These are phyloP conservation scores for Populus euphratica DNA, from an alignment of 345 rosid genomes.

Conservation along the genomic window DNA sequence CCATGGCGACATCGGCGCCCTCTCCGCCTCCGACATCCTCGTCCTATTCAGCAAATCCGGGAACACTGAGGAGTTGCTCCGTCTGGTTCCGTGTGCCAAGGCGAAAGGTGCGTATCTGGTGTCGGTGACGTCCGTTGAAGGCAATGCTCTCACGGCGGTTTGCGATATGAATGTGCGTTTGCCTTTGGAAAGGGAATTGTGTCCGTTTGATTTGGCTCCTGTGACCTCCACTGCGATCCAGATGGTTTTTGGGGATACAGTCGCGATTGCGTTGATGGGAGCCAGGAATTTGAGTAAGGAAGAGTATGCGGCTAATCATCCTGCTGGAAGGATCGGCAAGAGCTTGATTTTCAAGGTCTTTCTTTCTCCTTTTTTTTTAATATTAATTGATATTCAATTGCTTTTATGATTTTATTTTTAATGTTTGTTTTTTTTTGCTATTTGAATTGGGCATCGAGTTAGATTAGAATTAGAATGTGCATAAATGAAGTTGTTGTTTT, in stretches of 20 bases:
- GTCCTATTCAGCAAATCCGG: slow-evolving; percentile 88
- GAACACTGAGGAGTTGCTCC: slow-evolving; percentile 81
- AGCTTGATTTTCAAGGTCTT: slow-evolving; percentile 84
- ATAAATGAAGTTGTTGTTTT: not conserved
- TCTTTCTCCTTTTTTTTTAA: not conserved
- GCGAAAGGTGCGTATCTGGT: slow-evolving; percentile 71
- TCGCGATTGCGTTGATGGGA: slow-evolving; percentile 90
- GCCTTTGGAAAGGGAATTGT: slow-evolving; percentile 82
- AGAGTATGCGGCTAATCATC: slow-evolving; percentile 88
- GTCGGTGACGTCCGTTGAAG: slow-evolving; percentile 70
- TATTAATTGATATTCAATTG: not conserved
- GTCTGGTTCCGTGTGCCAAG: slow-evolving; percentile 83
- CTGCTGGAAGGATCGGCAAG: slow-evolving; percentile 94
- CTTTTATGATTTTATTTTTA: too few relatives aligned
- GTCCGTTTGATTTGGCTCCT: slow-evolving; percentile 93
- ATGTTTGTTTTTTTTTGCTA: not conserved
- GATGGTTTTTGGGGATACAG: slow-evolving; percentile 98
- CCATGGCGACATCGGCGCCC: slow-evolving; percentile 86
- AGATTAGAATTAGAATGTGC: not conserved
- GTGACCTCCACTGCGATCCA: slow-evolving; percentile 97
- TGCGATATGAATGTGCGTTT: slow-evolving; percentile 84
- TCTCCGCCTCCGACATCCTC: slow-evolving; percentile 48
- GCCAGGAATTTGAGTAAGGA: slow-evolving; percentile 81
- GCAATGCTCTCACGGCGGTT: slow-evolving; percentile 54
- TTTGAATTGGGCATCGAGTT: not conserved